Evolutionary conservation across 164 flowering plant species (phyloP), one percentile per base, ranked within the genome.

Genomic region (Taxillus chinensis): DNA sequence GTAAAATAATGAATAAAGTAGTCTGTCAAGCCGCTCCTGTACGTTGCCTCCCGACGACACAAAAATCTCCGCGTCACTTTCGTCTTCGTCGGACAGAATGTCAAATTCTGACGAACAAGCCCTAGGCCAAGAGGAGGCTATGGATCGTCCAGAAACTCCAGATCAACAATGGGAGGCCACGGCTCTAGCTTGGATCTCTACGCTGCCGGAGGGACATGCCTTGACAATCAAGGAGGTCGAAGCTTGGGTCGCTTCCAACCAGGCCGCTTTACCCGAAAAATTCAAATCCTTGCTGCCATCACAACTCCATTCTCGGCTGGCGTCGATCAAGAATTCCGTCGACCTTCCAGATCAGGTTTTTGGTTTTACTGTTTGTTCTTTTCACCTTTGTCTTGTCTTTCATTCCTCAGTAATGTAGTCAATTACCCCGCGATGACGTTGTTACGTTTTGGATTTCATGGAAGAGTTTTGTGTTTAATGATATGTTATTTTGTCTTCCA

Each of bases 131-230:
- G 72, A 64, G 10, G 69, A 64, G n/a, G 17, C 39, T 37, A 3
- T 39, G 11, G 0, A 8, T 3, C 39, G 48, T 3, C 8, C 59
- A 51, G 64, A 63, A 13, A n/a, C 53, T 46, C 52, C 48, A 39
- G 50, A 5, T 45, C 42, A 2, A 5, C 73, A 72, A 70, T 83
- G 87, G 89, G 82, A 78, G 62, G 64, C 70, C 60, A 72, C 68
- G 74, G 78, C 77, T 61, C 75, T 74, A 50, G 70, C 77, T 8
- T 86, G 92, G 92, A 67, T 86, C 45, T 62, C 75, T 48, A 74
- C 81, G 8, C 62, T 82, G 62, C 82, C 89, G 3, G 80, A 71
- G 40, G 82, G 79, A 5, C 68, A 68, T 52, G 69, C 73, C 62
- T 77, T 78, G 49, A 68, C 62, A 52, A 55, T 59, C 64, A 46